Conservation (phyloP, 2,329 filamentous ascomycete species). For the Chaetoscypha palmicola region DNA sequence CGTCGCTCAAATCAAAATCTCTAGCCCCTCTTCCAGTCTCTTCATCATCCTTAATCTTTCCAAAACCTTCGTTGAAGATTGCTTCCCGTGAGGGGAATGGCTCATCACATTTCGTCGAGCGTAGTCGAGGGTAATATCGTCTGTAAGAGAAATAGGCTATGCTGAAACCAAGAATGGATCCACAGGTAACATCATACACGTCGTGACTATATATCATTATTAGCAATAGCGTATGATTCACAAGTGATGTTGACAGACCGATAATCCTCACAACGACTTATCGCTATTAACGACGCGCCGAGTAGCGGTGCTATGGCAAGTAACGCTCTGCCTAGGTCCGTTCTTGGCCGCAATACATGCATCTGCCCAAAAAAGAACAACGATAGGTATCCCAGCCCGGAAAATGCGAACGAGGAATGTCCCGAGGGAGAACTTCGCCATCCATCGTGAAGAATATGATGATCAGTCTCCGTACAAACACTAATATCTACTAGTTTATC, state of each 20-base stretch:
- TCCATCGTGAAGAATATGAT: conserved; percentile 69
- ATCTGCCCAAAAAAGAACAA: conserved; percentile 64
- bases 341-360: conserved; percentile 42
- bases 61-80: conserved; percentile 28
- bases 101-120: conserved; percentile 46
- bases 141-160: conserved; percentile 61
- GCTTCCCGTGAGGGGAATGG: conserved; percentile 41
- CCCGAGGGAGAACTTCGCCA: conserved; percentile 80
- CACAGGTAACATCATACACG: conserved; percentile 60
- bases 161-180: conserved; percentile 51
- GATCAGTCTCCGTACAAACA: conserved; percentile 65
- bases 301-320: conserved; percentile 52
- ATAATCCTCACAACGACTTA: conserved; percentile 63
- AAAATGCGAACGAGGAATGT: conserved; percentile 73
- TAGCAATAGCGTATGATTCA: background rate
- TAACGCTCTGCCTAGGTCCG: conserved; percentile 48
- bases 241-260: conserved; percentile 29
- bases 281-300: conserved; percentile 60
- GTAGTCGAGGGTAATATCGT: conserved; percentile 53
- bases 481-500: conserved; percentile 53
- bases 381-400: conserved; percentile 67
- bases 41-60: conserved; percentile 30
- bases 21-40: conserved; percentile 19
- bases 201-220: conserved; percentile 42
- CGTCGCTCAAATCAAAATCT: conserved; percentile 22